phyloP scores from a whole-genome alignment of 1,284 basidiomycete species.

The Puccinia brachypodii region DNA sequence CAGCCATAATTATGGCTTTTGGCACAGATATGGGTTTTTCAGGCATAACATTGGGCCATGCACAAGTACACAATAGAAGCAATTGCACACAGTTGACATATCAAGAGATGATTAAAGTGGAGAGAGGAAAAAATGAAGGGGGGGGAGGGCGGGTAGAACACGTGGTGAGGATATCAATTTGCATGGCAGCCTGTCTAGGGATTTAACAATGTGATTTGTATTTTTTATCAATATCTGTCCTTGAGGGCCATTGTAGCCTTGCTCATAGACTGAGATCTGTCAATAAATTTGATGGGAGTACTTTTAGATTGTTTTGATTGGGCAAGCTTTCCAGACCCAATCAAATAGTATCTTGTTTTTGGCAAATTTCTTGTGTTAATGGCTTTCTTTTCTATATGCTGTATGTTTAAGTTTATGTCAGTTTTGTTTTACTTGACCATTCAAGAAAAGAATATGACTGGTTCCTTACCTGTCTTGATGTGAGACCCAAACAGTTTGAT shows the following conservation, averaged over 20 bases:
- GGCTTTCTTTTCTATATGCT: background rate
- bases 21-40: too few species aligned
- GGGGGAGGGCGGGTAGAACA: background rate
- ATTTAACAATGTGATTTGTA: background rate
- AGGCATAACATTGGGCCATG: too few species aligned
- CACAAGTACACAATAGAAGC: too few species aligned
- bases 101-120: too few species aligned
- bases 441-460: background rate
- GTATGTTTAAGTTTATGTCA: background rate
- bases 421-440: background rate
- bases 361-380: background rate
- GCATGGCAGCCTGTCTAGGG: background rate
- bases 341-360: background rate
- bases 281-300: conserved; percentile 2
- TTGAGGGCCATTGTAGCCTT: conserved; percentile 12
- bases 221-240: background rate
- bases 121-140: background rate
- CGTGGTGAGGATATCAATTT: background rate
- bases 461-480: conserved; percentile 18
- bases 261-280: background rate
- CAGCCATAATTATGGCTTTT: too few species aligned
- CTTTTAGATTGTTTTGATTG: background rate
- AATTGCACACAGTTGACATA: too few species aligned
- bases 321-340: background rate
- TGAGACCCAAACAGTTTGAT: conserved; percentile 23